A percentile compares a stretch with the other conserved stretches of the same genome.
These are phyloP conservation scores for Suillus spraguei DNA, from an alignment of 768 basidiomycete genomes.

Conservation along the genomic window DNA sequence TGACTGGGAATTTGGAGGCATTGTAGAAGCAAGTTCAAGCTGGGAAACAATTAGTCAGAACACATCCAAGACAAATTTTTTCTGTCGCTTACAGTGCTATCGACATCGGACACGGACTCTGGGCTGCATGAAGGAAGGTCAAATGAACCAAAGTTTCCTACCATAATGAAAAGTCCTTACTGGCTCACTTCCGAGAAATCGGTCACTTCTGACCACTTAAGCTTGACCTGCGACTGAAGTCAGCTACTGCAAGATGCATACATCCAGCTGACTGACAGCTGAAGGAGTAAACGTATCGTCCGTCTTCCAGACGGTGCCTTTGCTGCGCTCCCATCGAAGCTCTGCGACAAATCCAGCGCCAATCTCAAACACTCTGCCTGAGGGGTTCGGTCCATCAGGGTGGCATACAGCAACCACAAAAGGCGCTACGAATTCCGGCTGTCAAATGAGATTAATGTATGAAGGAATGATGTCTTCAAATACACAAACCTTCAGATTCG, in stretches of 20 bases:
- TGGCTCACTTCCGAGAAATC: conserved; percentile 76
- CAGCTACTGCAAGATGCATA: neutral
- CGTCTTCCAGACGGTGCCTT: conserved; percentile 86
- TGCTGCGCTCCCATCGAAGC: conserved; percentile 90
- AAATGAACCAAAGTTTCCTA: conserved; percentile 1
- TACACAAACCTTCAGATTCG: conserved; percentile 67
- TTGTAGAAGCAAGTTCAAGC: conserved; percentile 62
- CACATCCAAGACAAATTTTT: neutral
- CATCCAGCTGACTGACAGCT: conserved; percentile 54
- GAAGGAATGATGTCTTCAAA: neutral
- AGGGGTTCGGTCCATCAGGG: conserved; percentile 78
- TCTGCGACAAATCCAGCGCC: conserved; percentile 93
- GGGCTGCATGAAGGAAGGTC: conserved; percentile 51
- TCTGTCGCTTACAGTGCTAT: conserved; percentile 48
- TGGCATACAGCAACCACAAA: conserved; percentile 88
- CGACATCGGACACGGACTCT: conserved; percentile 59
- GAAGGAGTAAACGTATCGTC: conserved; percentile 92
- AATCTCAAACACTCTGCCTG: conserved; percentile 86
- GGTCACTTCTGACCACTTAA: conserved; percentile 78
- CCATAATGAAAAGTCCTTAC: conserved; percentile 43
- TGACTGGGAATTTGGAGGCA: conserved; percentile 70
- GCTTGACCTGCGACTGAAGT: conserved; percentile 60
- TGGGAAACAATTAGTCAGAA: conserved; percentile 32
- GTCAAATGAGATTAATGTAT: conserved; percentile 9
- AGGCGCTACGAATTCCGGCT: conserved; percentile 91